phyloP scores from a whole-genome alignment of 305 asterid species.

The Withania somnifera region DNA sequence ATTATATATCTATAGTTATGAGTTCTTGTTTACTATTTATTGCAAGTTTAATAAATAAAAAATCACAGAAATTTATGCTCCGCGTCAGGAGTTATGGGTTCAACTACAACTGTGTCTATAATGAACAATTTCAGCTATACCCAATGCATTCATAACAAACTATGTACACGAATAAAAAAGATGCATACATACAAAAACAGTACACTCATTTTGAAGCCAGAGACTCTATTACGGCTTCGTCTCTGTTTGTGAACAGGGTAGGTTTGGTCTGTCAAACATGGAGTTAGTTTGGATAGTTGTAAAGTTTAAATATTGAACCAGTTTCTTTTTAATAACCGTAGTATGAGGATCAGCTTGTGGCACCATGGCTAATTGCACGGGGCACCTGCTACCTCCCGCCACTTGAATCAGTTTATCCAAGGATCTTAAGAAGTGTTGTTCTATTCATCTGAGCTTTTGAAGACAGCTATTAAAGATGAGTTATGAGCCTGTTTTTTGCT shows the following conservation, averaged over 20 bases:
- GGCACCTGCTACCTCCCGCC: not conserved
- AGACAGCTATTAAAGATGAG: not conserved
- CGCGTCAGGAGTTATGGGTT: no score
- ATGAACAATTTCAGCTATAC: no score
- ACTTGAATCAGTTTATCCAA: not conserved
- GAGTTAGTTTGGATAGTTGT: not conserved
- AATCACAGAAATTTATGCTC: no score
- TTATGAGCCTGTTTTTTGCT: not conserved
- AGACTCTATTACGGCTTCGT: not conserved
- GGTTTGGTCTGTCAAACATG: not conserved
- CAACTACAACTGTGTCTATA: no score
- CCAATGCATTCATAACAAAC: no score
- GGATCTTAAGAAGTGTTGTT: not conserved
- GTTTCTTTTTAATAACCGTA: not conserved
- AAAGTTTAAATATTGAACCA: not conserved
- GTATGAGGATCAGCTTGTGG: no score
- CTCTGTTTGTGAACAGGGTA: not conserved
- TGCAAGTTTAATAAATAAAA: no score
- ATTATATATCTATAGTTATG: no score
- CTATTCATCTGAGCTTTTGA: not conserved
- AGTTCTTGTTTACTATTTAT: no score
- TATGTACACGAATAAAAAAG: not conserved
- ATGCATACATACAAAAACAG: not conserved
- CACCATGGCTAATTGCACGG: no score
- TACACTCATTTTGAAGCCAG: not conserved